Evolutionary conservation across 2,329 filamentous ascomycete genomes (phyloP), one percentile per base, ranked within the genome.

Genomic region (Fonsecaea pedrosoi): DNA sequence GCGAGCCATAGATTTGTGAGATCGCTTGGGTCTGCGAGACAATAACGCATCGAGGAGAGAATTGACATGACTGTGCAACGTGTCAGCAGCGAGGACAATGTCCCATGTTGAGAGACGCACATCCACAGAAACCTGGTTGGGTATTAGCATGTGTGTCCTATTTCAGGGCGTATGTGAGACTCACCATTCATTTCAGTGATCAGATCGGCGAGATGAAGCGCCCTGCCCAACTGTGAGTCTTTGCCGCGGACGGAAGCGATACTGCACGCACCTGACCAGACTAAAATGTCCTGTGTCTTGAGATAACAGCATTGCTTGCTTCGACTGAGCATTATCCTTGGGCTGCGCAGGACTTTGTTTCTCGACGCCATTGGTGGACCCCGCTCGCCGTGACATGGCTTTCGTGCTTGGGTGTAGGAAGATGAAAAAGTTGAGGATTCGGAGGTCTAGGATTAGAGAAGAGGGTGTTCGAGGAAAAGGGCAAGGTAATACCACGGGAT

Each of bases 1-100:
- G 95, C 94, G 38, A 89, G 82, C 86, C 92, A 98, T 62, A 97
- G 82, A 73, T 92, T 90, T 60, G 83, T 83, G 73, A 87, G 83
- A 62, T 90, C 82, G 66, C 84, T 77, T 8, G 90, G 85, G 71
- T 90, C 87, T 69, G 89, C 89, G 69, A 96, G 86, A 79, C 91
- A 95, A 85, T 98, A 98, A 72, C 93, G 92, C 82, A 99, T 87
- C 30, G 93, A 97, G 54, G 93, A 94, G 82, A 98, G 94, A 76
- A 99, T 87, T 77, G 94, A 97, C 90, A 97, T 94, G 78, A 97
- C 88, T 82, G 42, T 12, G 32, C 13, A 42, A 40, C 53, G 55
- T 30, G 64, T 58, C 50, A 53, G 54, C 38, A n/a, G 55, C 57
- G 40, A 56, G 45, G 54, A 37, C 54, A 59, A 50, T 42, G 5